Percentiles rank a stretch among this genome's conserved stretches.
Evolutionary conservation across 441 rosid genomes (phyloP).

Genomic region (Melastoma candidum): DNA sequence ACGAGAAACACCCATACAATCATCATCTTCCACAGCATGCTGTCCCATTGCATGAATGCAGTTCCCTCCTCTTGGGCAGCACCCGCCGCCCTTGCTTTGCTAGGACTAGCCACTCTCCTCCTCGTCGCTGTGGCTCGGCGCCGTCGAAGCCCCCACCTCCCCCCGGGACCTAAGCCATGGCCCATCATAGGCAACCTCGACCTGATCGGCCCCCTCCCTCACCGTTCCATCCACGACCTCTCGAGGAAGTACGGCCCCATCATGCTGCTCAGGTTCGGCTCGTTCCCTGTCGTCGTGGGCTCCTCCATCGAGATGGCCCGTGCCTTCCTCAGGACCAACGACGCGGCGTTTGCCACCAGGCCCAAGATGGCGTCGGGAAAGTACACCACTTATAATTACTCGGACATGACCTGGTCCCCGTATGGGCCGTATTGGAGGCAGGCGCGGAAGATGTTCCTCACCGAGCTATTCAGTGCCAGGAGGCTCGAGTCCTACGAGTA

Average conservation of each 20-base stretch:
- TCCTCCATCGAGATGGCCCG: conserved; percentile 7
- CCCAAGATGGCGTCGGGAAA: conserved; percentile 10
- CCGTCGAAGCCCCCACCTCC: conserved; percentile 11
- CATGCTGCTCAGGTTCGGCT: conserved; percentile 32
- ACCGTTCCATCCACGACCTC: conserved; percentile 25
- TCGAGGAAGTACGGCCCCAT: conserved; percentile 23
- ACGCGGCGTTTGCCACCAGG: conserved; percentile 7
- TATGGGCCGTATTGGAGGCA: conserved; percentile 36
- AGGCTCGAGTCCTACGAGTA: conserved; percentile 25
- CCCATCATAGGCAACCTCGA: conserved; percentile 31
- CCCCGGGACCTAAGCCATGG: conserved; percentile 36
- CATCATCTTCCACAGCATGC: too few species aligned
- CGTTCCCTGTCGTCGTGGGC: conserved; percentile 13
- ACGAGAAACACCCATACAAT: too few species aligned
- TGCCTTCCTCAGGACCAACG: conserved; percentile 17
- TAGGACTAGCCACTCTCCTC: conserved; percentile 2
- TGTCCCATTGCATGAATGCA: too few species aligned
- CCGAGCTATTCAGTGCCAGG: conserved; percentile 17
- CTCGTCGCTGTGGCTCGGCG: background rate
- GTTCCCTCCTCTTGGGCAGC: background rate
- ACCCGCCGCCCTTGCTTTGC: background rate
- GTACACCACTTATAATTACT: conserved; percentile 16
- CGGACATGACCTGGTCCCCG: conserved; percentile 30
- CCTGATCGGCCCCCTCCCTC: conserved; percentile 31
- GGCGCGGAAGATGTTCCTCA: conserved; percentile 23